phyloP scores from a whole-genome alignment of 306 rosid genomes.

The Hylodesmum podocarpum region DNA sequence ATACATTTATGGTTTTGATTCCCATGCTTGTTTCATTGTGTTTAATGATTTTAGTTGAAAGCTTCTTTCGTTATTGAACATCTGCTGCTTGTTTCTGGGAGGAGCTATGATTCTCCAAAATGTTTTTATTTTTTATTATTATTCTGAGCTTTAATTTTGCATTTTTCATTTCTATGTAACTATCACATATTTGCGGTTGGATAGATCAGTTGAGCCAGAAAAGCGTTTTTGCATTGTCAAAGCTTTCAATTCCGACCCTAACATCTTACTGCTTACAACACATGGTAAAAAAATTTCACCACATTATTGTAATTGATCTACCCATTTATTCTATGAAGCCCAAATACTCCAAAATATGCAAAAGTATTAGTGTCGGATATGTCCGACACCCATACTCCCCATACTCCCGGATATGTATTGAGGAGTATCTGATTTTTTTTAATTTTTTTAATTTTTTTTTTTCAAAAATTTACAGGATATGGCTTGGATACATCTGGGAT shows the following conservation, averaged over 20 bases:
- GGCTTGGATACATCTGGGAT: no score
- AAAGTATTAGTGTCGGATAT: no score
- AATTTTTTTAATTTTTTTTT: no score
- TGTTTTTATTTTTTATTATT: background rate
- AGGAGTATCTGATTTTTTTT: no score
- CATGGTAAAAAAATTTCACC: slow-evolving; percentile 59
- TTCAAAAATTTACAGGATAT: no score
- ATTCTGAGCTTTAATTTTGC: background rate
- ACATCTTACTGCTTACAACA: slow-evolving; percentile 84
- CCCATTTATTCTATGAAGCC: no score
- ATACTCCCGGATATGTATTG: no score
- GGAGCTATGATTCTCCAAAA: slow-evolving; percentile 12
- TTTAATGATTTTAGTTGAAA: slow-evolving; percentile 8
- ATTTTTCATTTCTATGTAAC: background rate
- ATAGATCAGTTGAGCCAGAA: slow-evolving; percentile 87
- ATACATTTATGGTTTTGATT: slow-evolving; percentile 17
- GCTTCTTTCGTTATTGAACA: slow-evolving; percentile 16
- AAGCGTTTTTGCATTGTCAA: slow-evolving; percentile 94
- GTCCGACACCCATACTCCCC: no score
- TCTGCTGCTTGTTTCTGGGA: background rate
- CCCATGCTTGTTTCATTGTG: slow-evolving; percentile 14
- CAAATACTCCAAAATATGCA: no score
- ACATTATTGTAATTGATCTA: background rate
- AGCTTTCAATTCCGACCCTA: slow-evolving; percentile 97
- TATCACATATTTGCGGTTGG: slow-evolving; percentile 87